Base-by-base conservation (phyloP, 148 eudicot species). In the Polygonum maritimum region DNA sequence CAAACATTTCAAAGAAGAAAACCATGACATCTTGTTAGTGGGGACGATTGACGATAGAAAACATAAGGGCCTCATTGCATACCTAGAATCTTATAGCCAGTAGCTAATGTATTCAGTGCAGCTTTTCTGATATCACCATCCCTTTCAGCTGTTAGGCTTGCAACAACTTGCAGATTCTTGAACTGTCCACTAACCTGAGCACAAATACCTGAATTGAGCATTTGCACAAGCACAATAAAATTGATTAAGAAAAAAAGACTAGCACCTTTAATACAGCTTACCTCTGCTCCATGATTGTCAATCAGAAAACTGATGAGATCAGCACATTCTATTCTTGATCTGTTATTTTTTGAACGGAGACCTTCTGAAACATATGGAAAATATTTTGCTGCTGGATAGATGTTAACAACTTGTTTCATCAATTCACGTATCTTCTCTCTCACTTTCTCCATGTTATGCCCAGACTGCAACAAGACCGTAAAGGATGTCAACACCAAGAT, bases 101-200 rank as follows among this genome's bases (percentile, higher is more conserved):
- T 91, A 65, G 99, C 99, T 48, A 95, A 79, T 70, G 92, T 76
- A 79, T 95, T 92, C 65, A 95, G 82, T 76, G 99, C 92, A 75
- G 98, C 98, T 80, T 95, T 95, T 76, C 98, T 83, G 77, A 86
- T 84, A 78, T 95, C 99, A 86, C 97, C 96, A 85, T 95, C 99
- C 62, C 98, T 87, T 81, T 95, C 98, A 51, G 94, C 91, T 55
- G 99, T 95, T 84, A 95, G 83, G 81, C 86, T 92, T 71, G 99
- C 99, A 65, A 95, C 94, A 78, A 90, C 84, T 85, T 92, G 99
- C 88, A 95, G 85, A 78, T 89, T 90, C 80, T 95, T 95, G 81
- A 95, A 77, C 75, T 95, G 98, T 19, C 92, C 97, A 75, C 83
- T 83, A 63, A 95, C 88, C 98, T 95, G 91, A 16, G 65, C 38